Base-by-base conservation (phyloP, 495 filamentous ascomycete genomes). In the Trichocladium antarcticum region DNA sequence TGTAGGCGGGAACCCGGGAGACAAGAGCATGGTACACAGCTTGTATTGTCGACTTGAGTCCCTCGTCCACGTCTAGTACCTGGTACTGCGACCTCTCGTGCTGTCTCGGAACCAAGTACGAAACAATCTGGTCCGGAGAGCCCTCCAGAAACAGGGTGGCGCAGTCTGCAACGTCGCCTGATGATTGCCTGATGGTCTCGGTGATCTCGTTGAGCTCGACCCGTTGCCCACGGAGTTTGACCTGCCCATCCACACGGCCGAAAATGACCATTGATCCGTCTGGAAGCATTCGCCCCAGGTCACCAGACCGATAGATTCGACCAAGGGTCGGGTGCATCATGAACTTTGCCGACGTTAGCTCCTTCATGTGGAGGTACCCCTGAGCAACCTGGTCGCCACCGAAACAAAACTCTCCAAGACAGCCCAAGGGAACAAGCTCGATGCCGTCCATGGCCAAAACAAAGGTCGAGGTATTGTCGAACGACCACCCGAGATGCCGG, bases 131-230 rank as follows among this genome's bases (percentile, higher is more conserved):
- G 44, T 75, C 65, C 22, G 29, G 54, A 21, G 12, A 56, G 46
- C 20, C 53, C 53, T 1, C 50, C 42, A 81, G 41, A 11, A 81
- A 56, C 19, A 83, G 53, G 9, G 75, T 80, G 1, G 71, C 62
- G 47, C 76, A 81, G 47, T 84, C 70, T 7, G 56, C 45, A 5
- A 79, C 74, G 16, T 57, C 21, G 0, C 42, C 41, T 6, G 68
- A 65, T 6, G 68, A 65, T 15, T 65, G 63, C 1, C 79, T 51
- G 9, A 87, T 53, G 15, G 61, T 62, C n/a, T 67, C 64, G 40
- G 78, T 83, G 31, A 95, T 83, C 63, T 96, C 90, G 3, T 76
- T 78, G 6, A 90, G 73, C 27, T 89, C 86, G 6, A 89, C 78
- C 7, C 85, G 75, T 51, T 89, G 81, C 1, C 87, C 87, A 19